phyloP scores from a whole-genome alignment of 1,284 basidiomycete genomes.

The Trichosporon ovoides region DNA sequence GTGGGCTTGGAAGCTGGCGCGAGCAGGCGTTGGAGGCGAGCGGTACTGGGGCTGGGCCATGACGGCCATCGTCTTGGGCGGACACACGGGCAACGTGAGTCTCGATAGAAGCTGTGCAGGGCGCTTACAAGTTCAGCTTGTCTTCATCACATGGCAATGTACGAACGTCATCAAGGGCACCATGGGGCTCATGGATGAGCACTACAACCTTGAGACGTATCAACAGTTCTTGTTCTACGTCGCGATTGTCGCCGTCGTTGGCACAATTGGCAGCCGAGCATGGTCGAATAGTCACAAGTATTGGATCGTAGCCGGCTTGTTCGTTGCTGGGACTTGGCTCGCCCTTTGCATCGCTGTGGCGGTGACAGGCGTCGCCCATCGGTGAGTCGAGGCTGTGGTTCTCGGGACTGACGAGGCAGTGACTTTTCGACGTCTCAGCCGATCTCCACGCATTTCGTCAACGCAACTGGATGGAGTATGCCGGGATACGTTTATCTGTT shows the following conservation, averaged over 20 bases:
- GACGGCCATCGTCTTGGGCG: conserved; percentile 45
- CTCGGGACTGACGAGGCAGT: not conserved
- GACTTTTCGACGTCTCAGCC: conserved; percentile 8
- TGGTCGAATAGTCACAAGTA: conserved; percentile 41
- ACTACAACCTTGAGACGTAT: conserved; percentile 34
- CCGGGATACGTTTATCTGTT: conserved; percentile 41
- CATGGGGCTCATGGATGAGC: conserved; percentile 32
- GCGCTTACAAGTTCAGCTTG: conserved; percentile 24
- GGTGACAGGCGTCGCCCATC: conserved; percentile 26
- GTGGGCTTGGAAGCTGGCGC: conserved; percentile 47
- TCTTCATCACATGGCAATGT: conserved; percentile 42
- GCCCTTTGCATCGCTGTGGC: conserved; percentile 39
- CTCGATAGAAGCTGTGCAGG: not conserved
- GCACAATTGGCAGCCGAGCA: conserved; percentile 33
- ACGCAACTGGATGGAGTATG: conserved; percentile 31
- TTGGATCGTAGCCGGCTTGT: conserved; percentile 35
- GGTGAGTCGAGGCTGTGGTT: conserved; percentile 15
- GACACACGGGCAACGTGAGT: conserved; percentile 45
- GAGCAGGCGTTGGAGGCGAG: conserved; percentile 44
- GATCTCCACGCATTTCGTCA: conserved; percentile 26
- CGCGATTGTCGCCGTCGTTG: conserved; percentile 35
- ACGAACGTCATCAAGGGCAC: conserved; percentile 38
- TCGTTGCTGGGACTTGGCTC: conserved; percentile 28
- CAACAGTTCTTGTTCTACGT: conserved; percentile 41
- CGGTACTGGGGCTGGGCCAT: conserved; percentile 47